Evolutionary conservation across 2,329 filamentous ascomycete genomes (phyloP), one percentile per base, ranked within the genome.

Genomic region (Colletotrichum cereale): DNA sequence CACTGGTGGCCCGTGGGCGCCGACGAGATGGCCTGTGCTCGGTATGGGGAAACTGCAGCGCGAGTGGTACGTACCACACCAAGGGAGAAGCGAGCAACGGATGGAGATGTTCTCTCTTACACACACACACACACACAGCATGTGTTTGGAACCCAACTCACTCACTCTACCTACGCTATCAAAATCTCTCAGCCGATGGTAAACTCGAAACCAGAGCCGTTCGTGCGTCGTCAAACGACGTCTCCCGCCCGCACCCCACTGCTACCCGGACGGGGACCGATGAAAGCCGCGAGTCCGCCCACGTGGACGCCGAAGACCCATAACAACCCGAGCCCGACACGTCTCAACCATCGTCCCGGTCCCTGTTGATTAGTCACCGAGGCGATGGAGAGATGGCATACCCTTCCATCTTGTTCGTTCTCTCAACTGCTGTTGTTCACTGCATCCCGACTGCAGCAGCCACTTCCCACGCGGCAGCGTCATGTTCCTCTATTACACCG

Each of bases 291-390:
- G n/a, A 31, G 50, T 34, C 40, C 62, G 21, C 44, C 44, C 66
- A 69, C 66, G 62, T 69, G 62, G 62, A 66, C 55, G 21, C 62
- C 62, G 44, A 60, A 60, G 44, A 38, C 67, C 62, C 44, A 44
- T 55, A 12, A 55, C 44, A 60, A 62, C 44, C 62, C 52, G 52
- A 42, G 6, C 52, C 36, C n/a, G 57, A 36, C 26, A 29, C 53
- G 24, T 24, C 40, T 60, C 53, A 21, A 52, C 63, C 5, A 26
- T 42, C 12, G 36, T 52, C 53, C 42, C 34, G 24, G 53, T 18
- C 42, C 42, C 42, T 31, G 34, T 40, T 44, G 6, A 44, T 11
- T 40, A 40, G 42, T 66, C 42, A 53, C 53, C 63, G 53, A 52
- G 31, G 26, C 26, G 21, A 55, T 42, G 38, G 60, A 40, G 47